Base-by-base conservation (phyloP, 2,329 filamentous ascomycete species). In the Epichloe amarillans region DNA sequence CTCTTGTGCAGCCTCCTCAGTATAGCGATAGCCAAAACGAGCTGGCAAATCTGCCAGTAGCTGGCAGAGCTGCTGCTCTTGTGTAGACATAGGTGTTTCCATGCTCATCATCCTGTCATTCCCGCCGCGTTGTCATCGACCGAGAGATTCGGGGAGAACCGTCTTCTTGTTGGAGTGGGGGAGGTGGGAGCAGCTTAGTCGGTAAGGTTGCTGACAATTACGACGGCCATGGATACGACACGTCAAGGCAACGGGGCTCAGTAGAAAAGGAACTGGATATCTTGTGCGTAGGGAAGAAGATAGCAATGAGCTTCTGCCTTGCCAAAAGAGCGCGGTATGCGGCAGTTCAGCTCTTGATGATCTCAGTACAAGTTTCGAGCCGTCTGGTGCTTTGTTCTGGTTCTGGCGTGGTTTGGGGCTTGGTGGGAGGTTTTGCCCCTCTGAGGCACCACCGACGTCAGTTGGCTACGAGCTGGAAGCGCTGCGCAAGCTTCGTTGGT, bases 21-120 rank as follows among this genome's bases (percentile, higher is more conserved):
- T 82, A 69, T 90, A 98, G 55, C 85, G 83, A 69, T 88, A 86
- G 56, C 77, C 73, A 72, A 86, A 83, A 57, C 78, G 74, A 58
- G 74, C 73, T 51, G 93, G 90, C 62, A 94, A 80, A 62, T 84
- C 79, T 64, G 86, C 80, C 62, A 98, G 79, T 62, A 87, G 82
- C 66, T 86, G 80, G 66, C 86, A 90, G 69, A 97, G 86, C 73
- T 85, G 82, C 70, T 78, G 83, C 75, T 95, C 89, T 65, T 82
- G 79, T 17, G 79, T 82, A 56, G 79, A 76, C 71, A 82, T 75
- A 50, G 66, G 56, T 55, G 68, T 60, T 55, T 76, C 75, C 77
- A 81, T 82, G 26, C 17, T 66, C 58, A 64, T 48, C 36, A 45
- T 57, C 44, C 62, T 63, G 63, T 65, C 48, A 52, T 63, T 58